Evolutionary conservation across 768 basidiomycete species (phyloP), one percentile per base, ranked within the genome.

Genomic region (Gymnopilus junonius): DNA sequence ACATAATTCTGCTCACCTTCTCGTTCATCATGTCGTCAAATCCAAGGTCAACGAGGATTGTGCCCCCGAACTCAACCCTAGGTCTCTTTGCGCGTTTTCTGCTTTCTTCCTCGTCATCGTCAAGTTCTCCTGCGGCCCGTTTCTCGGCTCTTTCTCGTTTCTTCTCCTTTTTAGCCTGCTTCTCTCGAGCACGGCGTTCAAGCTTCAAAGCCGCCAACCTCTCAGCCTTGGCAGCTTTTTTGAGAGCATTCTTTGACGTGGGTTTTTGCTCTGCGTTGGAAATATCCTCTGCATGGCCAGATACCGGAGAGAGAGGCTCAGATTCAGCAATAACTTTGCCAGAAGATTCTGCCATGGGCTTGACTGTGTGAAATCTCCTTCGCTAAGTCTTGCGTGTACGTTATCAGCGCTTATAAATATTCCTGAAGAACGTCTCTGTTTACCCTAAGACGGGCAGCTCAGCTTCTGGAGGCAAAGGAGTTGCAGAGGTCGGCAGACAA

Each of bases 21-120:
- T 97, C 94, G 61, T 81, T 87, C 97, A 99, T 98, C 77, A 89
- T 80, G 45, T 95, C 86, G 73, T 99, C 96, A 74, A 97, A 98
- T 8, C 89, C 94, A 17, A 98, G 82, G 78, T 99, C 97, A 20
- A 99, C 75, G 34, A 94, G 86, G 3, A 95, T 83, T 62, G 82
- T 83, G 21, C 91, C 93, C 6, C 85, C 82, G 66, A 86, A 89
- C 50, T 77, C 67, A 42, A 80, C 63, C 61, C 73, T 78, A 29
- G 72, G 73, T 71, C 75, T 79, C 80, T 80, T 85, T 66, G 71
- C 77, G 67, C 69, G 75, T 65, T 75, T 75, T 35, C 71, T 76
- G 63, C 71, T 77, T 50, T 77, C 73, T 48, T 75, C 74, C 23
- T 77, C 77, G n/a, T 80, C 78, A 37, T 82, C 82, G 51, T 83